Evolutionary conservation across 352 stramenopile genomes (phyloP).

Genomic region (Phytophthora podocarpi): DNA sequence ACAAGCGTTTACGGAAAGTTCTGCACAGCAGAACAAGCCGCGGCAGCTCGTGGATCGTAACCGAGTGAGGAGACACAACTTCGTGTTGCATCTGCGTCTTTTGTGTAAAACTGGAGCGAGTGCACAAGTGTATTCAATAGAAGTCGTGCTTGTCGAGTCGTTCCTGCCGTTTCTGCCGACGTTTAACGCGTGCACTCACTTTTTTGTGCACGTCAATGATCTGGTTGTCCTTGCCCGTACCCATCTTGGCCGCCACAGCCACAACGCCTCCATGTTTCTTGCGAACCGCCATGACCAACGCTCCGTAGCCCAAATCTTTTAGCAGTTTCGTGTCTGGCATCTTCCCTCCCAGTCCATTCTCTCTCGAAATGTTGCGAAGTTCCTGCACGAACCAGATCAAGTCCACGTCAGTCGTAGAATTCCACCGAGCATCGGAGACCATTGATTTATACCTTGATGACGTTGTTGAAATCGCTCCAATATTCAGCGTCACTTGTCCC

Average conservation of each 20-base stretch:
- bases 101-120: conserved; percentile 3
- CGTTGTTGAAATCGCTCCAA: conserved; percentile 67
- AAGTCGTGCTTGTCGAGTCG: conserved; percentile 72
- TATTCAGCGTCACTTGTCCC: conserved; percentile 20
- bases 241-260: conserved; percentile 61
- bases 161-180: conserved; percentile 58
- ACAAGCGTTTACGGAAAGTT: conserved; percentile 14
- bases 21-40: conserved; percentile 6
- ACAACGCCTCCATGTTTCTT: conserved; percentile 86
- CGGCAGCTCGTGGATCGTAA: conserved; percentile 30
- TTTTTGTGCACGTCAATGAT: conserved; percentile 74
- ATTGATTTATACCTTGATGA: conserved; percentile 56
- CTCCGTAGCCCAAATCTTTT: conserved; percentile 66
- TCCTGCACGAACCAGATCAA: conserved; percentile 38
- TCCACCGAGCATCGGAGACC: conserved; percentile 1
- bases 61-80: conserved; percentile 8
- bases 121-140: conserved; percentile 45
- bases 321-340: conserved; percentile 77
- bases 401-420: conserved; percentile 4
- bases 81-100: too few species aligned
- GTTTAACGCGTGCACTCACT: conserved; percentile 62
- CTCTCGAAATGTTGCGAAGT: conserved; percentile 59
- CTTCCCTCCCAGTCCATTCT: conserved; percentile 43
- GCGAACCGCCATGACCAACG: conserved; percentile 73
- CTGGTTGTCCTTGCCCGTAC: conserved; percentile 38